These are phyloP conservation scores for Candida lessepsii DNA, from an alignment of 805 yeast species.

Conservation along the genomic window DNA sequence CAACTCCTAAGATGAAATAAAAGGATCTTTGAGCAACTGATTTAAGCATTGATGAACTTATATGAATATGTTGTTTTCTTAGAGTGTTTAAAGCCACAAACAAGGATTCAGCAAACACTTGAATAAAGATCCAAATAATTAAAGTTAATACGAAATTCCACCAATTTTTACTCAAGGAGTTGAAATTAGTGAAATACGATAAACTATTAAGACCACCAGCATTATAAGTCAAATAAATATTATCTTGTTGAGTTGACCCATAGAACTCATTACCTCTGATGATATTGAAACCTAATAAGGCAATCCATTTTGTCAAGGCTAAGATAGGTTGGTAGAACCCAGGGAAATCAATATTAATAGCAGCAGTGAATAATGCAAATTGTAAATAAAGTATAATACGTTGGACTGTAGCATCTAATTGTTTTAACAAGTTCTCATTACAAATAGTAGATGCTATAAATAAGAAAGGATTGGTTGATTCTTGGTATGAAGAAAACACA, in stretches of 20 bases:
- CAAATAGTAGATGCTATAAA: conserved; percentile 57
- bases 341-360: conserved; percentile 55
- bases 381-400: conserved; percentile 55
- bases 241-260: conserved; percentile 22
- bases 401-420: conserved; percentile 52
- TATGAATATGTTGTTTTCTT: not conserved
- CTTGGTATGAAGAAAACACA: conserved; percentile 57
- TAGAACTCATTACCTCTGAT: conserved; percentile 15
- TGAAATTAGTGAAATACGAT: conserved; percentile 28
- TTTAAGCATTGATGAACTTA: no score
- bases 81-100: conserved; percentile 16
- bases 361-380: conserved; percentile 56
- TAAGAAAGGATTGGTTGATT: conserved; percentile 52
- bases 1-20: conserved; percentile 30
- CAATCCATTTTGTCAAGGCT: conserved; percentile 53
- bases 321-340: conserved; percentile 60
- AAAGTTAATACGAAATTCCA: conserved; percentile 41
- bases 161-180: conserved; percentile 35
- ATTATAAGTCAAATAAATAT: conserved; percentile 42
- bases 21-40: conserved; percentile 6
- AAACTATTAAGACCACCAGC: conserved; percentile 42
- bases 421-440: conserved; percentile 53
- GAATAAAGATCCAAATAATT: conserved; percentile 24
- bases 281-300: conserved; percentile 41
- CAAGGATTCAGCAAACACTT: conserved; percentile 24